Evolutionary conservation across 2,329 filamentous ascomycete species (phyloP), one percentile per base, ranked within the genome.

Genomic region (Talaromyces rugulosus): DNA sequence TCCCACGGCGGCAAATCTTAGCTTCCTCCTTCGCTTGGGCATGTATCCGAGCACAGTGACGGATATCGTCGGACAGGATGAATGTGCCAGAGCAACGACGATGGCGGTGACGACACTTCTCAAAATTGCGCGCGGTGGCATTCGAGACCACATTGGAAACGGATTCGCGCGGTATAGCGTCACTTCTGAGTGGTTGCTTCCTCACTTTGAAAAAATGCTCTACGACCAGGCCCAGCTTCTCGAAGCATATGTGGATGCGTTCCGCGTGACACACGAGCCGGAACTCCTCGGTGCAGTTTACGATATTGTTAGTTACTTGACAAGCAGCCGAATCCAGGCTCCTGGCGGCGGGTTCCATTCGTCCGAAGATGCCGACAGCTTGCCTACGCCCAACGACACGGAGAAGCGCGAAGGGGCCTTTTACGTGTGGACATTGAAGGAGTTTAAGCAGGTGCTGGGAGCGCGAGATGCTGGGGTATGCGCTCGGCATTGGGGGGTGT

Each of bases 161-260:
- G 90, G 91, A 6, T 92, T 92, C 69, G 86, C 89, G 42, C 86
- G 94, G 58, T 97, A 96, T 73, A 96, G 92, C 14, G 89, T 96
- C 7, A 98, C 94, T 0, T 81, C 87, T 14, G 91, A 98, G 76
- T 99, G 95, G 95, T 91, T 89, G 65, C 80, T 98, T 54, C 95
- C 95, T 11, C 93, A 96, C 74, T 99, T 98, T 69, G 95, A 99
- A 79, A 98, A 98, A 80, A 92, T 98, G 84, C 85, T 97, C 9
- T 92, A 92, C 60, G 95, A 98, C 71, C 96, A 99, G 70, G 89
- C 91, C 0, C 89, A 97, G 67, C 82, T 98, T 1, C 79, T 99
- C 2, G 85, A 88, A 28, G 82, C 95, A 6, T 98, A 95, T 69
- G 82, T 96, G 6, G 92, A 97, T 70, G 93, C 91, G 0, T 98